Conservation (phyloP, 2,329 filamentous ascomycete species). For the Lecanicillium sp. region DNA sequence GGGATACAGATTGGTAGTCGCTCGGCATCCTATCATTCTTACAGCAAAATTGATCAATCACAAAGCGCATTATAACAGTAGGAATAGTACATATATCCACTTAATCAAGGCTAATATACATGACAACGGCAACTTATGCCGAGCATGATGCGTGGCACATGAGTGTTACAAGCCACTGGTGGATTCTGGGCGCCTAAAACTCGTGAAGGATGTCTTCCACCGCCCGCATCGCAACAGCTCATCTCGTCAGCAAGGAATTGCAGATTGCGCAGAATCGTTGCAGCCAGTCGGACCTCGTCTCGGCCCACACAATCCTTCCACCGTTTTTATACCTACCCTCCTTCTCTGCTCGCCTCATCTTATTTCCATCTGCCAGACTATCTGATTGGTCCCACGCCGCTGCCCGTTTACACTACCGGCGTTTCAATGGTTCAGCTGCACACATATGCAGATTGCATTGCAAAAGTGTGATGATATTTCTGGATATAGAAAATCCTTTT, state of each 20-base stretch:
- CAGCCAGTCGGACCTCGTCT: neutral
- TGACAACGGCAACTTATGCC: too few species aligned
- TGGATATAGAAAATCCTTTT: neutral
- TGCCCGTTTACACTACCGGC: neutral
- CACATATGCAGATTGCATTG: neutral
- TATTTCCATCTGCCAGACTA: neutral
- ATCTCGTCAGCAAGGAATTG: neutral
- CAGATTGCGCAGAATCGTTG: neutral
- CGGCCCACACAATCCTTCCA: neutral
- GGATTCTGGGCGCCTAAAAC: conserved; percentile 4
- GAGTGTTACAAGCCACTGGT: neutral
- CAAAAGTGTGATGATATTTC: neutral
- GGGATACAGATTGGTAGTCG: too few species aligned
- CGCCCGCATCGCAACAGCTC: neutral
- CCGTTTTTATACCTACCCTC: neutral
- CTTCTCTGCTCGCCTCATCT: neutral
- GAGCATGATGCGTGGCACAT: too few species aligned
- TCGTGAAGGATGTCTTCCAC: too few species aligned
- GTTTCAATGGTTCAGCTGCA: neutral
- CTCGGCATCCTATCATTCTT: too few species aligned
- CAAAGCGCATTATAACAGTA: too few species aligned
- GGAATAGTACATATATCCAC: too few species aligned
- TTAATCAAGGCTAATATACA: too few species aligned
- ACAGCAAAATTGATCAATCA: too few species aligned
- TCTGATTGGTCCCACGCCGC: neutral